These are phyloP conservation scores for Quercus cerris DNA, from an alignment of 306 rosid species.

Conservation along the genomic window DNA sequence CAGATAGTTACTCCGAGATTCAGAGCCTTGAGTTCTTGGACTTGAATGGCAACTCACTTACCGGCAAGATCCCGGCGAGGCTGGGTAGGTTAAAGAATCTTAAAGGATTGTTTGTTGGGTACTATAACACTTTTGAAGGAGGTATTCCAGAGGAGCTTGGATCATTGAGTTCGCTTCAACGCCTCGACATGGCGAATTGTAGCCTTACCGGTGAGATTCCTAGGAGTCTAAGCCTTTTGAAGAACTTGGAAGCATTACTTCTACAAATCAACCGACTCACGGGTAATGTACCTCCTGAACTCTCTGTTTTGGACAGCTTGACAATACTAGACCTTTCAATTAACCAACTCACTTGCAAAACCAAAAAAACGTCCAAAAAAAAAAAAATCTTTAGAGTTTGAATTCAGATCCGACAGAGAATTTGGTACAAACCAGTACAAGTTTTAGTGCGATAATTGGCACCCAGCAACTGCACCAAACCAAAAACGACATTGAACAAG, in stretches of 20 bases:
- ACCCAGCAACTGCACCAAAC: no score
- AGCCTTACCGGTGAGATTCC: slow-evolving; percentile 74
- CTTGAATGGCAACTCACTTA: slow-evolving; percentile 33
- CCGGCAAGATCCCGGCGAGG: slow-evolving; percentile 58
- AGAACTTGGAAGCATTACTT: slow-evolving; percentile 40
- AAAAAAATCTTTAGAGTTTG: no score
- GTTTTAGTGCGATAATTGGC: no score
- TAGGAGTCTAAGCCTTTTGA: slow-evolving; percentile 35
- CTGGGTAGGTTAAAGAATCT: slow-evolving; percentile 47
- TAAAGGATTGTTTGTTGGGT: slow-evolving; percentile 45
- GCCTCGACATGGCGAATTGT: slow-evolving; percentile 50
- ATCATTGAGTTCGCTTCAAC: slow-evolving; percentile 31
- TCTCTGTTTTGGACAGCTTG: slow-evolving; percentile 53
- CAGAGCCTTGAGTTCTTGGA: slow-evolving; percentile 49
- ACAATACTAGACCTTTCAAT: slow-evolving; percentile 60
- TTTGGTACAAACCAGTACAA: no score
- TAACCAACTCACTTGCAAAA: slow-evolving; percentile 58
- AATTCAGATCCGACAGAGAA: no score
- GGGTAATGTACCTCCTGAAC: slow-evolving; percentile 62
- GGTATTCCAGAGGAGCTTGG: slow-evolving; percentile 80
- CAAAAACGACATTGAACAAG: no score
- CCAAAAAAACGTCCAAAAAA: slow-evolving; percentile 7
- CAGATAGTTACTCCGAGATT: slow-evolving; percentile 59
- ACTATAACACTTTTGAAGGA: slow-evolving; percentile 51
- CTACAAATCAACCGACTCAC: slow-evolving; percentile 67